Percentiles rank a stretch among this genome's conserved stretches.
Evolutionary conservation across 2,329 filamentous ascomycete genomes (phyloP).

Genomic region (Colletotrichum sp.): DNA sequence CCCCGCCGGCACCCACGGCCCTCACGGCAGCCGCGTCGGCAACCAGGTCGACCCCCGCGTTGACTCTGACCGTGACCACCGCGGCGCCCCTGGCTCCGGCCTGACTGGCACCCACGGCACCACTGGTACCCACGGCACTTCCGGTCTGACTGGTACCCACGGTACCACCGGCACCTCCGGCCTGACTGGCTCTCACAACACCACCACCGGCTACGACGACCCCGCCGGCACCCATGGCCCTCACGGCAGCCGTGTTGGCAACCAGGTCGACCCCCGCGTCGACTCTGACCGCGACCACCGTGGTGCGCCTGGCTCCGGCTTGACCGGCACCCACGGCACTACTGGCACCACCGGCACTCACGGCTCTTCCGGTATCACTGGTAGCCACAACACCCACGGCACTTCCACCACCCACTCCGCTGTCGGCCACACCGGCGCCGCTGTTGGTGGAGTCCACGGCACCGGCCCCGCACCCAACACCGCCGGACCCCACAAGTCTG

Average conservation of each 20-base stretch:
- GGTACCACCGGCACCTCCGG: conserved; percentile 29
- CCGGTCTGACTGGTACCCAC: conserved; percentile 27
- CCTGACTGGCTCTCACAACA: conserved; percentile 7
- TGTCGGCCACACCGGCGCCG: conserved; percentile 33
- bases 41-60: not conserved
- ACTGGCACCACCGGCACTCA: conserved; percentile 13
- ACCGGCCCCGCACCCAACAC: conserved; percentile 38
- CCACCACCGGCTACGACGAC: conserved; percentile 5
- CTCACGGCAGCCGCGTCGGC: conserved; percentile 29
- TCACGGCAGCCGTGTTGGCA: conserved; percentile 29
- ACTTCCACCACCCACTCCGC: conserved; percentile 38
- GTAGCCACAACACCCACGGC: conserved; percentile 41
- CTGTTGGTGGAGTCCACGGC: conserved; percentile 22
- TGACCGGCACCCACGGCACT: conserved; percentile 3
- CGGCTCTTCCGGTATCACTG: conserved; percentile 18
- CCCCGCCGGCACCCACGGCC: not conserved
- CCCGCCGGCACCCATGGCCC: not conserved
- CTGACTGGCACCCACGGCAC: conserved; percentile 8
- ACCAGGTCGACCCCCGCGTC: not conserved
- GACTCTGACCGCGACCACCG: conserved; percentile 26
- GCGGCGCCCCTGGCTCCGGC: conserved; percentile 12
- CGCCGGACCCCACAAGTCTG: conserved; percentile 51
- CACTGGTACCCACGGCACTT: conserved; percentile 16
- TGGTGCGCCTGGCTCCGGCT: conserved; percentile 10
- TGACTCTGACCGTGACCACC: conserved; percentile 26